A percentile compares a stretch with the other conserved stretches of the same genome.
These are phyloP conservation scores for Oryza brachyantha DNA, from an alignment of 176 grass and related monocot genomes.

Conservation along the genomic window DNA sequence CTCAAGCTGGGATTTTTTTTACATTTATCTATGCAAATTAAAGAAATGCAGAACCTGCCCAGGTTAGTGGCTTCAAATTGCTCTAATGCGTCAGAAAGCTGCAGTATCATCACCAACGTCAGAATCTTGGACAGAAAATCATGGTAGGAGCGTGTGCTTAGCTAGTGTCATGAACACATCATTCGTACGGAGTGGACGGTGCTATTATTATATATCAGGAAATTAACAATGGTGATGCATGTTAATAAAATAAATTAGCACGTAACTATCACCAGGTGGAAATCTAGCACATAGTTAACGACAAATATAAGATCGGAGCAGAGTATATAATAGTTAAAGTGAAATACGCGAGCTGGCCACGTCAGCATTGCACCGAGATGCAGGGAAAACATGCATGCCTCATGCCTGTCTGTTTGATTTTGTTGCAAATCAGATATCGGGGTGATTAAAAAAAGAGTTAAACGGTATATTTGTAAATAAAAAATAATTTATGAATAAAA, in stretches of 20 bases:
- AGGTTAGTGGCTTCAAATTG: background rate
- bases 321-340: background rate
- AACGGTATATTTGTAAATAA: no score
- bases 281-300: background rate
- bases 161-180: background rate
- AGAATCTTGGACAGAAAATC: background rate
- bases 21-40: background rate
- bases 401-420: no score
- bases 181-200: background rate
- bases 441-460: no score
- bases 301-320: background rate
- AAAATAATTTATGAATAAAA: no score
- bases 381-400: background rate
- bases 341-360: background rate
- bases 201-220: background rate
- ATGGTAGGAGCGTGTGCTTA: background rate
- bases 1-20: background rate
- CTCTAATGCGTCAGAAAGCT: background rate
- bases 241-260: background rate
- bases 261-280: slow-evolving; percentile 9
- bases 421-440: no score
- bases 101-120: background rate
- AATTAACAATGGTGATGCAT: background rate
- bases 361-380: background rate
- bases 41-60: background rate